Conservation (phyloP, 129 eudicot genomes). For the Centrapalus pauciflorus region DNA sequence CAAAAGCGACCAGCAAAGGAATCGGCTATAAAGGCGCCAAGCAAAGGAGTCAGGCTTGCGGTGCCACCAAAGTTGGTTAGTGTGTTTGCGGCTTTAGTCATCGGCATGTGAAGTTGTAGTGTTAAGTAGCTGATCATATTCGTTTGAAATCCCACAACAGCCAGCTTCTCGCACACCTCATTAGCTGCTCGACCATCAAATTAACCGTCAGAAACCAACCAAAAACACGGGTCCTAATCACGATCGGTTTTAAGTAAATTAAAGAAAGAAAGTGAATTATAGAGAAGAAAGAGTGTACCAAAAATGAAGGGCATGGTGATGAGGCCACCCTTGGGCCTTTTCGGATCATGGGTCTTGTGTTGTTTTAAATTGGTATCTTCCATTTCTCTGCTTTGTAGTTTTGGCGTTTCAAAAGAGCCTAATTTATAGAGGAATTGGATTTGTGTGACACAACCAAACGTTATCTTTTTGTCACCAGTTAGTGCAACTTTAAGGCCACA, state of each 20-base stretch:
- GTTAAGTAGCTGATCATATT: constrained; percentile 85
- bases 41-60: constrained; percentile 54
- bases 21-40: constrained; percentile 79
- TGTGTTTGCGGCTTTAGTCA: constrained; percentile 70
- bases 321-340: constrained; percentile 33
- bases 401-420: constrained; percentile 5
- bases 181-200: constrained; percentile 39
- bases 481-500: constrained; percentile 18
- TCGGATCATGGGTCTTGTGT: constrained; percentile 19
- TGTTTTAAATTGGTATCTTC: constrained; percentile 19
- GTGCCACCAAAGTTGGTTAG: constrained; percentile 75
- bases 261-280: not conserved
- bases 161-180: constrained; percentile 69
- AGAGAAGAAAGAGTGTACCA: constrained; percentile 22
- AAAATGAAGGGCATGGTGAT: constrained; percentile 41
- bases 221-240: not conserved
- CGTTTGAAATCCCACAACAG: constrained; percentile 66
- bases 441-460: constrained; percentile 17
- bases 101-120: constrained; percentile 61
- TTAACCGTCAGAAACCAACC: not conserved
- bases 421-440: constrained; percentile 6
- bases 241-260: not conserved
- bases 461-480: constrained; percentile 28
- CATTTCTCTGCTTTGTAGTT: constrained; percentile 17
- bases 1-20: constrained; percentile 75